phyloP scores from a whole-genome alignment of 23 red algal species.

The Chondrus crispus region DNA sequence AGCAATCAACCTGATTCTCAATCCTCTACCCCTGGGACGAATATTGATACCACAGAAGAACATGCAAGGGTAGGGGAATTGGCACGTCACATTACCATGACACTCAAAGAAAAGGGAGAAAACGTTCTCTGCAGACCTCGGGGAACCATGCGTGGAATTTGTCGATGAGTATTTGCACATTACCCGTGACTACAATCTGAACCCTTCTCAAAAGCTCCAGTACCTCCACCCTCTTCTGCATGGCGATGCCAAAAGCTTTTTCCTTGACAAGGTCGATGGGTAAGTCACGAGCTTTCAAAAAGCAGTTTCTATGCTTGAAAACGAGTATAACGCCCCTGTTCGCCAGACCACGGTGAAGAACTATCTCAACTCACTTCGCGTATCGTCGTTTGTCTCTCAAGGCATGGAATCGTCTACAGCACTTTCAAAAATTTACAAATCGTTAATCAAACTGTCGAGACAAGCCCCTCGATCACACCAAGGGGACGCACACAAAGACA shows the following conservation, averaged over 20 bases:
- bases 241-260: not conserved
- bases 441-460: not conserved
- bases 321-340: not conserved
- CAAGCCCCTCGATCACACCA: not conserved
- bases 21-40: too few relatives aligned
- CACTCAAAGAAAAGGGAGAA: too few relatives aligned
- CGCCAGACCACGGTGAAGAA: not conserved
- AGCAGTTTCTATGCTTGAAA: not conserved
- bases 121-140: not conserved
- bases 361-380: not conserved
- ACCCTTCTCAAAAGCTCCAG: not conserved
- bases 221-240: not conserved
- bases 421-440: not conserved
- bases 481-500: not conserved
- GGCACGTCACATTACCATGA: too few relatives aligned
- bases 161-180: not conserved
- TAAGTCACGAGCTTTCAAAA: not conserved
- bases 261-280: not conserved
- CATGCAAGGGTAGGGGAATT: too few relatives aligned
- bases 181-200: not conserved
- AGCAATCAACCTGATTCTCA: too few relatives aligned
- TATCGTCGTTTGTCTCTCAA: not conserved
- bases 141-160: not conserved
- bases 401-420: not conserved
- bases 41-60: too few relatives aligned